Conservation (phyloP, 768 basidiomycete species). For the Leccinum uliginosum region DNA sequence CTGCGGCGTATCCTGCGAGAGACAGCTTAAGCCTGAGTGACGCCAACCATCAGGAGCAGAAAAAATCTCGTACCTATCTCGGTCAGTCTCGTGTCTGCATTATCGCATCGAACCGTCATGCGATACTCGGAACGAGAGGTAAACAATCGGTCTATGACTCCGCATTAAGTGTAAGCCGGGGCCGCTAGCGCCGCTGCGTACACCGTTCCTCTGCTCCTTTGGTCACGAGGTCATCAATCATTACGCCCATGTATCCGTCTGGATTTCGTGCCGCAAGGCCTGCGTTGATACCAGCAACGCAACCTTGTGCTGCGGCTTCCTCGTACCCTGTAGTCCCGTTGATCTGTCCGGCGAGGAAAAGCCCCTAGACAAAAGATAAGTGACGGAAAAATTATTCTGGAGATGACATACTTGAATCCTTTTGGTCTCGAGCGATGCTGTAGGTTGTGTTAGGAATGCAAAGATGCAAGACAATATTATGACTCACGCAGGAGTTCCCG, state of each 20-base stretch:
- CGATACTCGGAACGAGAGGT: slow-evolving; percentile 89
- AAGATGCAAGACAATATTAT: background rate
- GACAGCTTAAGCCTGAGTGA: background rate
- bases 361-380: slow-evolving; percentile 42
- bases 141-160: slow-evolving; percentile 81
- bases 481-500: slow-evolving; percentile 68
- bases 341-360: slow-evolving; percentile 89
- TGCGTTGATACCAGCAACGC: slow-evolving; percentile 86
- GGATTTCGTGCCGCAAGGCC: slow-evolving; percentile 63
- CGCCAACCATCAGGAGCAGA: background rate
- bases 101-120: slow-evolving; percentile 83
- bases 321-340: slow-evolving; percentile 94
- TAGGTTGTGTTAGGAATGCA: background rate
- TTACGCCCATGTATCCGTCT: slow-evolving; percentile 83
- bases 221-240: slow-evolving; percentile 87
- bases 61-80: slow-evolving; percentile 49
- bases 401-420: slow-evolving; percentile 53
- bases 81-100: slow-evolving; percentile 81
- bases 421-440: slow-evolving; percentile 83
- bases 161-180: background rate
- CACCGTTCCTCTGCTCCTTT: slow-evolving; percentile 92
- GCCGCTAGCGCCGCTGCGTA: slow-evolving; percentile 27
- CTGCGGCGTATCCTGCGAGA: slow-evolving; percentile 34
- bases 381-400: background rate
- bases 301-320: slow-evolving; percentile 88